A percentile compares a stretch with the other conserved stretches of the same genome.
These are phyloP conservation scores for Gautieria morchelliformis DNA, from an alignment of 768 basidiomycete genomes.

Conservation along the genomic window DNA sequence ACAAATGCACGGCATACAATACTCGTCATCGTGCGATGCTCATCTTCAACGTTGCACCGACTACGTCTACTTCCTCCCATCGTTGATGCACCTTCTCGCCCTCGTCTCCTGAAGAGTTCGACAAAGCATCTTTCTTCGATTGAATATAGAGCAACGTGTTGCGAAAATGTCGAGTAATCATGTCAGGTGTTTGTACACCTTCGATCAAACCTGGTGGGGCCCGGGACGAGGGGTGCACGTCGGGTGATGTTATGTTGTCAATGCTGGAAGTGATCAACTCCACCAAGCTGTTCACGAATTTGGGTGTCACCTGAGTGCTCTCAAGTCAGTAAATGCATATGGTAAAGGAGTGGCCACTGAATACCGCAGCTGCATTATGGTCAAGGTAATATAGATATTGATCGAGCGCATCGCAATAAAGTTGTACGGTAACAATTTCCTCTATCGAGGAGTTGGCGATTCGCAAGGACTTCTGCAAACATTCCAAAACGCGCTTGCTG, in stretches of 20 bases:
- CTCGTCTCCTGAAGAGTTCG: constrained; percentile 27
- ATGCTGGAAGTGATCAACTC: constrained; percentile 93
- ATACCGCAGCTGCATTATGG: constrained; percentile 80
- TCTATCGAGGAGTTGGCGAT: constrained; percentile 96
- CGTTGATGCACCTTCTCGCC: constrained; percentile 32
- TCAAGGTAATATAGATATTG: constrained; percentile 96
- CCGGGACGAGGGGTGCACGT: constrained; percentile 81
- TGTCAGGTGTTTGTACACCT: constrained; percentile 85
- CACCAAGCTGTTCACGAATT: constrained; percentile 93
- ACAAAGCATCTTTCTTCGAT: constrained; percentile 45
- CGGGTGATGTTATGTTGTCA: constrained; percentile 80
- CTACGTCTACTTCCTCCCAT: constrained; percentile 85
- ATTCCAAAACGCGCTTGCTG: constrained; percentile 95
- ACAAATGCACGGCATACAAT: constrained; percentile 6
- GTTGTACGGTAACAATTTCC: constrained; percentile 91
- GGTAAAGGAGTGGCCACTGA: constrained; percentile 20
- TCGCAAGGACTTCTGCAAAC: constrained; percentile 90
- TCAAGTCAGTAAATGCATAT: background rate
- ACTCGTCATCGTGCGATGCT: constrained; percentile 33
- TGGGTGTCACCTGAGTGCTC: constrained; percentile 66
- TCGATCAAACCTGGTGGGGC: constrained; percentile 87
- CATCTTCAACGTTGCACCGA: constrained; percentile 86
- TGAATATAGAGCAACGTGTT: constrained; percentile 84
- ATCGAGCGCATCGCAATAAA: constrained; percentile 94
- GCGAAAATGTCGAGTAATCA: constrained; percentile 89